A percentile compares a stretch with the other conserved stretches of the same genome.
These are phyloP conservation scores for Cenchrus americanus DNA, from an alignment of 176 grass and related monocot genomes.

Conservation along the genomic window DNA sequence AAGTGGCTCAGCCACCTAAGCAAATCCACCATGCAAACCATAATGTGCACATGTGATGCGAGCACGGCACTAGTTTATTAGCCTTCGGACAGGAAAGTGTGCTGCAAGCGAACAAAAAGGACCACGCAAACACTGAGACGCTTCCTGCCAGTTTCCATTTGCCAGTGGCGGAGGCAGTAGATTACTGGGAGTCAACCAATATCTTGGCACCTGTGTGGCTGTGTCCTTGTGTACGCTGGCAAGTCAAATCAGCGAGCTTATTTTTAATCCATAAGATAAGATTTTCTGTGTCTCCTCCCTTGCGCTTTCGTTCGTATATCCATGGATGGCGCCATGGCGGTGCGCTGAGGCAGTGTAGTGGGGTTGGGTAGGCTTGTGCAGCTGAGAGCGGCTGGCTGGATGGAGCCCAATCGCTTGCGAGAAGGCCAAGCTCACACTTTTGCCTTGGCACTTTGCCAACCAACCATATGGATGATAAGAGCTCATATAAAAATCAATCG, in stretches of 20 bases:
- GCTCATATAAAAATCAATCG: constrained; percentile 6
- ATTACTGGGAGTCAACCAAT: constrained; percentile 43
- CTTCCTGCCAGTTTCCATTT: not conserved
- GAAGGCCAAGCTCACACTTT: not conserved
- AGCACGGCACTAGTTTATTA: constrained; percentile 22
- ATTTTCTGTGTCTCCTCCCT: not conserved
- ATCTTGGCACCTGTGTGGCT: not conserved
- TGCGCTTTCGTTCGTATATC: constrained; percentile 34
- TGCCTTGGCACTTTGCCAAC: constrained; percentile 14
- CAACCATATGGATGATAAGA: not conserved
- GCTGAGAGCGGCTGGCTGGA: constrained; percentile 33
- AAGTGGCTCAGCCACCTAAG: constrained; percentile 21
- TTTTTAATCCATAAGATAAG: constrained; percentile 19
- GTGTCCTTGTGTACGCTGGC: not conserved
- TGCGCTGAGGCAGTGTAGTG: constrained; percentile 21
- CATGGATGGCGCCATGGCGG: constrained; percentile 3
- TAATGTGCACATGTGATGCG: constrained; percentile 3
- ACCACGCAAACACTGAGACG: constrained; percentile 8
- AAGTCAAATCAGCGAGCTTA: constrained; percentile 39
- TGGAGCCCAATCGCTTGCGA: constrained; percentile 22
- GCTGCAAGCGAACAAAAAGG: constrained; percentile 18
- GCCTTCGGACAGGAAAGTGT: not conserved
- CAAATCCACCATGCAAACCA: constrained; percentile 8
- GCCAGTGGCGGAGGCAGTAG: not conserved
- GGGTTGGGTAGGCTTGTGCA: not conserved